These are phyloP conservation scores for Fusarium chuoi DNA, from an alignment of 2,329 filamentous ascomycete genomes.

Conservation along the genomic window DNA sequence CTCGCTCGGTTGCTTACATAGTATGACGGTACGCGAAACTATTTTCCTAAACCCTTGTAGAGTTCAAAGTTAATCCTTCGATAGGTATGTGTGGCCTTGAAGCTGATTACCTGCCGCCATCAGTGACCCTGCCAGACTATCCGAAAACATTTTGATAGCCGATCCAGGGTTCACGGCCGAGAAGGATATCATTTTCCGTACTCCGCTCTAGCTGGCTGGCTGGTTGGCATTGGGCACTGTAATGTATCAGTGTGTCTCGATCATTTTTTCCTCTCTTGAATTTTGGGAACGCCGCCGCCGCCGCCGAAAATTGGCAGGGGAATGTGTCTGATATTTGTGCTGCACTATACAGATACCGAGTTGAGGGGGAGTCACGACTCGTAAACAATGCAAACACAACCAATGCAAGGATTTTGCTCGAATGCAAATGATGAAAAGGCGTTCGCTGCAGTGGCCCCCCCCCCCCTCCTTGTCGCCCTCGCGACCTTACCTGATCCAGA, in stretches of 20 bases:
- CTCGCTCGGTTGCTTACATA: constrained; percentile 8
- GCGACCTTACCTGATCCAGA: constrained; percentile 16
- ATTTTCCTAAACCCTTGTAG: constrained; percentile 17
- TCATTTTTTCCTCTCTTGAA: neutral
- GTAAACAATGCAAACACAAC: constrained; percentile 13
- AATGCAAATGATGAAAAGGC: constrained; percentile 30
- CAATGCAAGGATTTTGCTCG: constrained; percentile 14
- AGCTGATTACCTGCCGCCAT: constrained; percentile 16
- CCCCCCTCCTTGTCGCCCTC: constrained; percentile 19
- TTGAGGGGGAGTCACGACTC: constrained; percentile 8
- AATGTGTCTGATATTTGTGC: neutral
- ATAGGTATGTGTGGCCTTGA: constrained; percentile 4
- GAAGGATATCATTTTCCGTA: constrained; percentile 27
- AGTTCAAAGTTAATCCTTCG: constrained; percentile 18
- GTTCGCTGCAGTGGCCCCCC: constrained; percentile 12
- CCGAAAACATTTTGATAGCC: constrained; percentile 26
- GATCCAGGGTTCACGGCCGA: constrained; percentile 26
- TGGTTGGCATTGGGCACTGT: neutral
- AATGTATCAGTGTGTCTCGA: constrained; percentile 1
- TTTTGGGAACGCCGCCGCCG: constrained; percentile 13
- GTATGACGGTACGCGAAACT: constrained; percentile 22
- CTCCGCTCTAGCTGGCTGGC: neutral
- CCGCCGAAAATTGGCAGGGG: constrained; percentile 21
- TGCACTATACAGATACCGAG: constrained; percentile 3
- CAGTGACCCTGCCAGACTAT: constrained; percentile 15